These are phyloP conservation scores for Pseudonitzschia delicatissima DNA, from an alignment of 108 stramenopile species.

Conservation along the genomic window DNA sequence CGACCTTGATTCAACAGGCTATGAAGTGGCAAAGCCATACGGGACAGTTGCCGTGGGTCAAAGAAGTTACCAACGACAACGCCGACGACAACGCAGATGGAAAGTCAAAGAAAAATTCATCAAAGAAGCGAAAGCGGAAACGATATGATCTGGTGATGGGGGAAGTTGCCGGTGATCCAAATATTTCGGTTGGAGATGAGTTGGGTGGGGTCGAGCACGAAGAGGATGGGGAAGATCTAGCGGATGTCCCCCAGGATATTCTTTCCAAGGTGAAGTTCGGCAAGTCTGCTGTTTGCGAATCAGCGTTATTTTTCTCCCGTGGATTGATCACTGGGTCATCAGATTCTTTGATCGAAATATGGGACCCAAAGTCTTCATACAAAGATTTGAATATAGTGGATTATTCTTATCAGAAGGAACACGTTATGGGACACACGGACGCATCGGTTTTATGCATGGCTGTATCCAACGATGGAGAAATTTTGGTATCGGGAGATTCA, in stretches of 20 bases:
- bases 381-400: slow-evolving; percentile 52
- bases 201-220: background rate
- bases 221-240: slow-evolving; percentile 22
- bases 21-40: slow-evolving; percentile 85
- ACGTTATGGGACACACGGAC: slow-evolving; percentile 88
- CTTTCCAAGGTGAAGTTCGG: slow-evolving; percentile 74
- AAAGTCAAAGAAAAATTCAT: slow-evolving; percentile 9
- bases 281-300: slow-evolving; percentile 70
- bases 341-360: slow-evolving; percentile 95
- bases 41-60: slow-evolving; percentile 56
- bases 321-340: slow-evolving; percentile 83
- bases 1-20: slow-evolving; percentile 86
- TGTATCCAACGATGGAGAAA: slow-evolving; percentile 78
- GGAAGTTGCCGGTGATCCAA: slow-evolving; percentile 40
- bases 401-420: slow-evolving; percentile 72
- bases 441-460: slow-evolving; percentile 56
- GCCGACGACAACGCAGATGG: slow-evolving; percentile 22
- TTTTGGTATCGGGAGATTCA: slow-evolving; percentile 79
- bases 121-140: slow-evolving; percentile 38
- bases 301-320: slow-evolving; percentile 60
- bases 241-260: slow-evolving; percentile 9
- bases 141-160: slow-evolving; percentile 79
- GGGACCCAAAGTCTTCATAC: slow-evolving; percentile 68
- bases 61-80: slow-evolving; percentile 37
- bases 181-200: slow-evolving; percentile 13